phyloP scores from a whole-genome alignment of 805 yeast species.

The Kuraishia floccosa region DNA sequence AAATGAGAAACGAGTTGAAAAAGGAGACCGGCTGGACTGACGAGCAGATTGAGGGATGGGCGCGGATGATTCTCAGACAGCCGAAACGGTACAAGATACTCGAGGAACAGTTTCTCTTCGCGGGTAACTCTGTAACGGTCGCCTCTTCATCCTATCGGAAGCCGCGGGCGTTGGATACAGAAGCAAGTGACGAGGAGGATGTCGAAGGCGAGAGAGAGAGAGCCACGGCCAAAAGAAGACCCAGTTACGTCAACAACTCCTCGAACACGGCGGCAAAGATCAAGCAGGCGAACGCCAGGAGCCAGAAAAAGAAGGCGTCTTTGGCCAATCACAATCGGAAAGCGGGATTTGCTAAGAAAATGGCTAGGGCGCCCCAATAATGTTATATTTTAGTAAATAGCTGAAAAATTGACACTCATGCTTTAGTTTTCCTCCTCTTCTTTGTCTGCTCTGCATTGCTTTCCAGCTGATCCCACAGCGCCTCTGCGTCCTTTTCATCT shows the following conservation, averaged over 20 bases:
- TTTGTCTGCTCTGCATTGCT: slow-evolving; percentile 14
- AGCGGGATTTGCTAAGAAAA: slow-evolving; percentile 46
- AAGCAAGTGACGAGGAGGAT: slow-evolving; percentile 3
- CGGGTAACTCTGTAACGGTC: slow-evolving; percentile 11
- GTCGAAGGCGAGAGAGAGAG: slow-evolving; percentile 5
- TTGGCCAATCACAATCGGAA: slow-evolving; percentile 60
- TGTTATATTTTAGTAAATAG: not conserved
- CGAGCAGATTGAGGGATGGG: slow-evolving; percentile 94
- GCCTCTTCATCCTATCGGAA: slow-evolving; percentile 9
- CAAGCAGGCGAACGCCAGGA: slow-evolving; percentile 26
- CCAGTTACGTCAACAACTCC: slow-evolving; percentile 2
- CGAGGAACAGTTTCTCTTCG: slow-evolving; percentile 49
- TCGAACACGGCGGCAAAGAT: slow-evolving; percentile 5
- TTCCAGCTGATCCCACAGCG: slow-evolving; percentile 19
- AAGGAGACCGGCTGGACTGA: slow-evolving; percentile 60
- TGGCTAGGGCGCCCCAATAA: slow-evolving; percentile 13
- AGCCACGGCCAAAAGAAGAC: slow-evolving; percentile 1
- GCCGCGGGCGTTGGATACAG: too few species aligned
- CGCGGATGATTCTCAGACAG: slow-evolving; percentile 54
- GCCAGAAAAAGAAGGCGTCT: slow-evolving; percentile 44
- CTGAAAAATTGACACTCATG: not conserved
- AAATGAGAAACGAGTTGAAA: slow-evolving; percentile 39
- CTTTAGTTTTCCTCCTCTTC: slow-evolving; percentile 8
- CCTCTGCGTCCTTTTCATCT: slow-evolving; percentile 17
- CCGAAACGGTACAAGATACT: slow-evolving; percentile 50